Conservation (phyloP, 148 eudicot species). For the Silene conica region DNA sequence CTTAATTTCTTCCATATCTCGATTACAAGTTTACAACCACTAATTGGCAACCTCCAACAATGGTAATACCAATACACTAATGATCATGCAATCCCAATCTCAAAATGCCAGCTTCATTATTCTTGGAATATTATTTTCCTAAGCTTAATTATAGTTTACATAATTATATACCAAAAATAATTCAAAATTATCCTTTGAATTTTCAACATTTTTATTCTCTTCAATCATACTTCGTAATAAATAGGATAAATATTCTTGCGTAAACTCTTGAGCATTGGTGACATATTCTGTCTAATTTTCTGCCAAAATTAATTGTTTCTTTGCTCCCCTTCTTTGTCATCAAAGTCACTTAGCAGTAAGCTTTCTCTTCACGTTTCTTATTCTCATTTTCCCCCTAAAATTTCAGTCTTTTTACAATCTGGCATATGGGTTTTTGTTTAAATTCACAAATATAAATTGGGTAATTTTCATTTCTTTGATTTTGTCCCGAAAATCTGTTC, state of each 20-base stretch:
- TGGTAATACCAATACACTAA: background rate
- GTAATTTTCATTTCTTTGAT: background rate
- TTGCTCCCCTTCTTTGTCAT: background rate
- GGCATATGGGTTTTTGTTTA: background rate
- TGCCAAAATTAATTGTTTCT: slow-evolving; percentile 1
- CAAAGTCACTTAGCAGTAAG: slow-evolving; percentile 11
- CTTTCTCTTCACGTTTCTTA: background rate
- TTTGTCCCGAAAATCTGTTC: slow-evolving; percentile 3
- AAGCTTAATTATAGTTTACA: no score
- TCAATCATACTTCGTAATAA: background rate
- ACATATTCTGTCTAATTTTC: slow-evolving; percentile 6
- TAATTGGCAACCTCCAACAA: background rate
- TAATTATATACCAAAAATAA: no score
- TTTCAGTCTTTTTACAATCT: background rate
- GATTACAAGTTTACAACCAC: no score
- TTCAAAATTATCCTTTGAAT: background rate
- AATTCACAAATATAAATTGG: background rate
- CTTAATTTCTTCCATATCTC: no score
- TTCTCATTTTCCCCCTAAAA: background rate
- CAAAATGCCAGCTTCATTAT: slow-evolving; percentile 14
- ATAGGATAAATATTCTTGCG: background rate
- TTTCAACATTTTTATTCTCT: background rate
- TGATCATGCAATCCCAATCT: background rate
- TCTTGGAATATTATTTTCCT: background rate
- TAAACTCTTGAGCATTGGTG: background rate